These are phyloP conservation scores for Zygoascus sp. DNA, from an alignment of 1,139 yeast genomes.

Conservation along the genomic window DNA sequence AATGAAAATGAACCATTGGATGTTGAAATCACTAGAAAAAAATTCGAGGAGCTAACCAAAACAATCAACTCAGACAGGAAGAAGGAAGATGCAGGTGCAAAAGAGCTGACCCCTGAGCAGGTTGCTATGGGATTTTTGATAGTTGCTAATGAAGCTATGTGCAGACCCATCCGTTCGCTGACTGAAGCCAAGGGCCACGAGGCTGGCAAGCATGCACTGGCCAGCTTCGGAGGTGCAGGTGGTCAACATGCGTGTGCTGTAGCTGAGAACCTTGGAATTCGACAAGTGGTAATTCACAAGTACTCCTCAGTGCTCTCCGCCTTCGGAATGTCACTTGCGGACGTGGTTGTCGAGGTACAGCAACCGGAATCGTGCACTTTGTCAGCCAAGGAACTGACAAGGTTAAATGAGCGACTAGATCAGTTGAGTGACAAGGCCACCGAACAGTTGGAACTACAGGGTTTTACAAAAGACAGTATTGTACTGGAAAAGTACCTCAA, in stretches of 20 bases:
- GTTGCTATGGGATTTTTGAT: constrained; percentile 49
- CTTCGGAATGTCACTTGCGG: constrained; percentile 51
- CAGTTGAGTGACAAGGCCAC: constrained; percentile 36
- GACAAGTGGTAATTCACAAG: constrained; percentile 43
- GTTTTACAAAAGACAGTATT: constrained; percentile 40
- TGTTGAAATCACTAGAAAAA: constrained; percentile 37
- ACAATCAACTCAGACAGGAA: constrained; percentile 39
- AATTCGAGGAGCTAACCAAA: constrained; percentile 42
- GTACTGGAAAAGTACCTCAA: constrained; percentile 62
- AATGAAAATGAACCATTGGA: constrained; percentile 48
- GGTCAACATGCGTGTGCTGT: constrained; percentile 51
- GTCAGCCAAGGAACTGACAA: constrained; percentile 31
- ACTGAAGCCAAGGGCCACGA: constrained; percentile 50
- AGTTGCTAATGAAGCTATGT: constrained; percentile 51
- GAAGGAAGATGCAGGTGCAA: constrained; percentile 14
- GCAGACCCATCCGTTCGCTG: constrained; percentile 47
- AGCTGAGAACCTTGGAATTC: constrained; percentile 43
- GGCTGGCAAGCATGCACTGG: constrained; percentile 41
- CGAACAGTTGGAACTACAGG: constrained; percentile 42
- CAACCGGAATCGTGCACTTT: constrained; percentile 45
- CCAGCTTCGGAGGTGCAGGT: constrained; percentile 54
- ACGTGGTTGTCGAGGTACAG: constrained; percentile 54
- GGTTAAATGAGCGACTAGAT: constrained; percentile 37
- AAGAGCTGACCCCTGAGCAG: constrained; percentile 38
- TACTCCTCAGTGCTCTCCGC: constrained; percentile 50